A percentile compares a stretch with the other conserved stretches of the same genome.
Evolutionary conservation across 164 flowering plant species (phyloP).

Genomic region (Macadamia integrifolia): DNA sequence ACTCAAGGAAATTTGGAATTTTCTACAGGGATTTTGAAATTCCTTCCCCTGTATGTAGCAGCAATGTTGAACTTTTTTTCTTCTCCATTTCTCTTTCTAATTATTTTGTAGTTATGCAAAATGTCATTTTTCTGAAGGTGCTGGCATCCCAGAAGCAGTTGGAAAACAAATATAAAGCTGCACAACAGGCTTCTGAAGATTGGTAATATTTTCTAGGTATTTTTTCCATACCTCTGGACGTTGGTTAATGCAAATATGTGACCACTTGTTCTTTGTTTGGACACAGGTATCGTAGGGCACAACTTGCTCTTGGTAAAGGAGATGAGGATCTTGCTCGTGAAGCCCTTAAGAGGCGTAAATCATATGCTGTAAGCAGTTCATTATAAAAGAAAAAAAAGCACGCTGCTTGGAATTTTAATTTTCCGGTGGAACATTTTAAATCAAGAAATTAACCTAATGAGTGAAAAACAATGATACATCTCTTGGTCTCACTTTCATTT

Average conservation of each 20-base stretch:
- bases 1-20: too few relatives aligned
- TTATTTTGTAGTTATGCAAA: not conserved
- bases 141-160: constrained; percentile 87
- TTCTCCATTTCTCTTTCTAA: constrained; percentile 2
- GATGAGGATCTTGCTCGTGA: constrained; percentile 94
- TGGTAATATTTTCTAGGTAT: constrained; percentile 40
- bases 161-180: constrained; percentile 80
- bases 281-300: constrained; percentile 74
- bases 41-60: too few relatives aligned
- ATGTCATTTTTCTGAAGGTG: constrained; percentile 39
- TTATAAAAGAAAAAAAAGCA: too few relatives aligned
- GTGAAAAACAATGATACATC: not conserved
- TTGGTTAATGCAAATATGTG: not conserved
- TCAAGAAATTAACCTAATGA: not conserved
- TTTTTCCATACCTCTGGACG: not conserved
- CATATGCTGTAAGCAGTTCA: constrained; percentile 59
- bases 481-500: not conserved
- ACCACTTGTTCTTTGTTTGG: constrained; percentile 6
- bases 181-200: constrained; percentile 83
- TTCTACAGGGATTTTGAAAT: too few relatives aligned
- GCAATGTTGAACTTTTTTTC: not conserved
- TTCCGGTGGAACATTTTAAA: not conserved
- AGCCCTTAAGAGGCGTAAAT: constrained; percentile 81
- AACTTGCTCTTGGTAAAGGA: constrained; percentile 81
- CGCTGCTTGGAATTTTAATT: too few relatives aligned